Evolutionary conservation across 1,139 yeast species (phyloP), one percentile per base, ranked within the genome.

Genomic region (Debaryomyces subglobosus): DNA sequence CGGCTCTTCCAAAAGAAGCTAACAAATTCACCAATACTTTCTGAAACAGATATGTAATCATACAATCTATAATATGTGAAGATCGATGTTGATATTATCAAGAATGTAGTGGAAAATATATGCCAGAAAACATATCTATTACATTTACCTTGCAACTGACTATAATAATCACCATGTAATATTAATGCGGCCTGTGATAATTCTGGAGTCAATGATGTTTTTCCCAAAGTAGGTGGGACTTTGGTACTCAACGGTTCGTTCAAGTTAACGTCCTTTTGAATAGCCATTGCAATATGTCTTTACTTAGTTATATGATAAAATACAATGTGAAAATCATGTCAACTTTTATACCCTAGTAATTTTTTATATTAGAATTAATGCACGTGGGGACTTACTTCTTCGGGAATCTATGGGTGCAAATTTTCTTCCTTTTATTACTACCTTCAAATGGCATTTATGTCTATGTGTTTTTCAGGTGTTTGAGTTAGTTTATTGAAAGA

Each of bases 141-240:
- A 46, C 84, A 74, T 33, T 67, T 54, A 2, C 84, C 70, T 60
- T 84, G 88, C 43, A 77, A 69, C 61, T 79, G 85, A 49, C 85
- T 73, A 50, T 81, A 74, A 60, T 78, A 81, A 63, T 86, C 94
- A 46, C 87, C 82, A 32, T 85, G 82, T 49, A 86, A 67, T 48
- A 80, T 82, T 47, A 85, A 63, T 1, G 86, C 80, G 6, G 87
- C 88, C 47, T 81, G 80, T 1, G 85, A 72, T 42, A 74, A 71
- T 32, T 78, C 81, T 1, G 92, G 91, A 3, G 68, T 70, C 49
- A 87, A 69, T 3, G 64, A 60, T 0, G 78, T 56, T 46, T 67
- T 64, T 47, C 64, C 68, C 39, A 86, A 77, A 1, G 78, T 78
- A 8, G 89, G 72, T 16, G 81, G 77, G 2, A 74, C 74, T 32